Evolutionary conservation across 805 yeast species (phyloP).

Genomic region (Schizosaccharomyces japonicus): DNA sequence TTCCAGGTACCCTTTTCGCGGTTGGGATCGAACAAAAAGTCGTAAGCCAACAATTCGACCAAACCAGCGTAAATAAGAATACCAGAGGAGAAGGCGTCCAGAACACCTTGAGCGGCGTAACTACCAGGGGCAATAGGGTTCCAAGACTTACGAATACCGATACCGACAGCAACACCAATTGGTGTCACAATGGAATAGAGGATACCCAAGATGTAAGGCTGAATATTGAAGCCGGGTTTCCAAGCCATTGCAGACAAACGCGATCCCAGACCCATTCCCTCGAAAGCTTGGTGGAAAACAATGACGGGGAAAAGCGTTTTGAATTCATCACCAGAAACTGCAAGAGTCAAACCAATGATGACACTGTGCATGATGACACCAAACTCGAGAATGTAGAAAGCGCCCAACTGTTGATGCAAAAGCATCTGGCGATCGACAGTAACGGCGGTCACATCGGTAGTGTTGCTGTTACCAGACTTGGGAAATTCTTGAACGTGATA

Average conservation of each 20-base stretch:
- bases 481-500: not conserved
- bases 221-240: slow-evolving; percentile 23
- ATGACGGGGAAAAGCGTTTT: slow-evolving; percentile 37
- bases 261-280: slow-evolving; percentile 56
- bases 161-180: slow-evolving; percentile 41
- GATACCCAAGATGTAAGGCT: slow-evolving; percentile 27
- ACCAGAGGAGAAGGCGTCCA: slow-evolving; percentile 50
- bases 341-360: slow-evolving; percentile 52
- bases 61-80: slow-evolving; percentile 45
- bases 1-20: slow-evolving; percentile 21
- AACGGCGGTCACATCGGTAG: slow-evolving; percentile 2
- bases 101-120: slow-evolving; percentile 19
- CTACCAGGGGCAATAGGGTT: slow-evolving; percentile 8
- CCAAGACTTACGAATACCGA: slow-evolving; percentile 39
- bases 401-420: slow-evolving; percentile 17
- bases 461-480: slow-evolving; percentile 6
- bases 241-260: slow-evolving; percentile 35
- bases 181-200: slow-evolving; percentile 41
- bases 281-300: slow-evolving; percentile 36
- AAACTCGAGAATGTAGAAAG: slow-evolving; percentile 41
- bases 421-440: slow-evolving; percentile 13
- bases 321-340: slow-evolving; percentile 60
- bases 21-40: slow-evolving; percentile 28
- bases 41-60: slow-evolving; percentile 52
- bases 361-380: slow-evolving; percentile 67